phyloP scores from a whole-genome alignment of 2,329 filamentous ascomycete species.

The Xylaria hypoxylon region DNA sequence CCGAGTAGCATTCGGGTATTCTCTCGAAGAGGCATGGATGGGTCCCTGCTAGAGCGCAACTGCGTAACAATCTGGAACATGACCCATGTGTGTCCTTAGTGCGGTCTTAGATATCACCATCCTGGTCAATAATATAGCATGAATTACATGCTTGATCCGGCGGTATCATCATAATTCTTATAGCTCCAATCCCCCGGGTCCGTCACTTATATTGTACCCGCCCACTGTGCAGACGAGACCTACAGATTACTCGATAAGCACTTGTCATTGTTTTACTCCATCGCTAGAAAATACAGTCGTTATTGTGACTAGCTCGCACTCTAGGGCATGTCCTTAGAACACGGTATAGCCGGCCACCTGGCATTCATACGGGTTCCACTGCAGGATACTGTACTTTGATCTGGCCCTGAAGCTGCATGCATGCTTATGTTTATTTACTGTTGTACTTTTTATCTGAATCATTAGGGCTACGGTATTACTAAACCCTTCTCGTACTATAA shows the following conservation, averaged over 20 bases:
- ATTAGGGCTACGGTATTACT: neutral
- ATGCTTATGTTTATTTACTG: neutral
- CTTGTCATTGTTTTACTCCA: slow-evolving; percentile 26
- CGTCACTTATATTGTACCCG: slow-evolving; percentile 32
- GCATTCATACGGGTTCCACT: neutral
- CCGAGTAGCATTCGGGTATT: slow-evolving; percentile 26
- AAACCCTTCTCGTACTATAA: slow-evolving; percentile 1
- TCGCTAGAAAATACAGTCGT: slow-evolving; percentile 2
- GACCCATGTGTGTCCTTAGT: slow-evolving; percentile 22
- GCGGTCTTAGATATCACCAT: slow-evolving; percentile 25
- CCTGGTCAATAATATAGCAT: slow-evolving; percentile 31
- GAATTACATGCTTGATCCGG: slow-evolving; percentile 33
- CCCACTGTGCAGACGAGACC: slow-evolving; percentile 31
- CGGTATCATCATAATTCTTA: slow-evolving; percentile 30
- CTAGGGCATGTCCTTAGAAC: neutral
- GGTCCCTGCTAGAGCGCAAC: slow-evolving; percentile 4
- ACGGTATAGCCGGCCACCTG: slow-evolving; percentile 1
- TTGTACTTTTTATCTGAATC: neutral
- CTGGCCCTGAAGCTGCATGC: neutral
- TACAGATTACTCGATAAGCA: slow-evolving; percentile 33
- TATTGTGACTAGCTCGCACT: slow-evolving; percentile 13
- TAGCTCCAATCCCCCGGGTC: slow-evolving; percentile 38
- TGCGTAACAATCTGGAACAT: slow-evolving; percentile 26
- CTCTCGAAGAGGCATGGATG: slow-evolving; percentile 26
- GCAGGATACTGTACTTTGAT: neutral